These are phyloP conservation scores for Debaryomyces singareniensis DNA, from an alignment of 1,139 yeast species.

Conservation along the genomic window DNA sequence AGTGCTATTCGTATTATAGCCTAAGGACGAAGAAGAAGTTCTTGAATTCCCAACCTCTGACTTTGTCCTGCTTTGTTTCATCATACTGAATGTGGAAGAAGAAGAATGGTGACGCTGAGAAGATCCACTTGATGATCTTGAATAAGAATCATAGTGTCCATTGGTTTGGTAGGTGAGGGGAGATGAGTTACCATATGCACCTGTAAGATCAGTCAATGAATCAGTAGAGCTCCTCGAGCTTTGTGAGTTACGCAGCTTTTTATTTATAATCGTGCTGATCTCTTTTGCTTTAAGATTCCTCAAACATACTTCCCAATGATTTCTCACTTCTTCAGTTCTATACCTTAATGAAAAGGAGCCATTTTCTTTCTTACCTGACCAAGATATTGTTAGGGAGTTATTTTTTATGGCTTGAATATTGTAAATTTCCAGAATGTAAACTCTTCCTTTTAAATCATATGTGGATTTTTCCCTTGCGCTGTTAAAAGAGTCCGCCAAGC, in stretches of 20 bases:
- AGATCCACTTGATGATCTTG: slow-evolving; percentile 27
- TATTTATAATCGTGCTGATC: slow-evolving; percentile 36
- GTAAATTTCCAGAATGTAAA: slow-evolving; percentile 61
- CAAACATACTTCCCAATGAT: slow-evolving; percentile 65
- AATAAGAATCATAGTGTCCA: slow-evolving; percentile 9
- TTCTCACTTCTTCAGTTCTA: slow-evolving; percentile 62
- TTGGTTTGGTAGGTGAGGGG: slow-evolving; percentile 8
- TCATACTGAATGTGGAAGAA: slow-evolving; percentile 42
- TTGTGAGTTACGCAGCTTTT: slow-evolving; percentile 34
- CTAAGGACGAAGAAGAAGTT: slow-evolving; percentile 3
- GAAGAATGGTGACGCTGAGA: slow-evolving; percentile 40
- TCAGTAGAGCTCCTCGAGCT: slow-evolving; percentile 19
- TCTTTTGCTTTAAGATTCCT: slow-evolving; percentile 37
- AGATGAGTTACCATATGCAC: slow-evolving; percentile 10
- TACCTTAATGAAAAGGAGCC: slow-evolving; percentile 69
- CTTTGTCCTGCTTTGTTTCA: slow-evolving; percentile 28
- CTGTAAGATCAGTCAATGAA: slow-evolving; percentile 18
- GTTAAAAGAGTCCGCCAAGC: slow-evolving; percentile 31
- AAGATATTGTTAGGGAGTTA: slow-evolving; percentile 60
- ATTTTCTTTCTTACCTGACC: slow-evolving; percentile 74
- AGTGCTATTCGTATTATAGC: slow-evolving; percentile 1
- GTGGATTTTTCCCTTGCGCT: slow-evolving; percentile 26
- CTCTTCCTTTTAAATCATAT: slow-evolving; percentile 60
- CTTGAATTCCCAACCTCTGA: slow-evolving; percentile 15
- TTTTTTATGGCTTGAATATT: slow-evolving; percentile 45